Conservation (phyloP, 2,329 filamentous ascomycete genomes). For the Colletotrichum sp. region DNA sequence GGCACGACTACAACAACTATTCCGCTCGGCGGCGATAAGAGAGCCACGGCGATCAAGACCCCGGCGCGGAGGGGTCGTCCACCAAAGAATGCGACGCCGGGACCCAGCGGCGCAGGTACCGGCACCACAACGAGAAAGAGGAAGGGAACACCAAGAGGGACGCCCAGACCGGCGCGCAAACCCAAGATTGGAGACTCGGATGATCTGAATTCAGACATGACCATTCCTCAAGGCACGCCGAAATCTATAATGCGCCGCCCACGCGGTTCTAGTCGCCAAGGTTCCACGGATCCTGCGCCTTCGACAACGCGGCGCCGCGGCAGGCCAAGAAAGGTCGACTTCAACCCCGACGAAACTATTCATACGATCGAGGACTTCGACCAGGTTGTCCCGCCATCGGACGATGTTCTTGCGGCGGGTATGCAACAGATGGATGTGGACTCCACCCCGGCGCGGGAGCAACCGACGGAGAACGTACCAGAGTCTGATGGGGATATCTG, state of each 20-base stretch:
- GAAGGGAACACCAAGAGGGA: conserved; percentile 48
- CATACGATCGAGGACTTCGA: conserved; percentile 26
- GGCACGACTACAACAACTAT: conserved; percentile 54
- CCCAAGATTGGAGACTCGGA: conserved; percentile 31
- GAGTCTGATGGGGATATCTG: conserved; percentile 50
- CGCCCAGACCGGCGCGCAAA: conserved; percentile 35
- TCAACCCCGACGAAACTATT: conserved; percentile 15
- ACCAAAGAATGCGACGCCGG: conserved; percentile 57
- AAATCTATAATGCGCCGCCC: conserved; percentile 32
- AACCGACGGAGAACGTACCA: not conserved
- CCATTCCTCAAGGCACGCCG: conserved; percentile 33
- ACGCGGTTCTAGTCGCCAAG: not conserved
- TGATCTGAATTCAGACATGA: conserved; percentile 29
- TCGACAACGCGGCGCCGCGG: conserved; percentile 4
- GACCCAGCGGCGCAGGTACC: conserved; percentile 33
- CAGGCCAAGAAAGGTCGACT: conserved; percentile 12
- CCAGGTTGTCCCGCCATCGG: not conserved
- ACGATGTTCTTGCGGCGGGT: conserved; percentile 20
- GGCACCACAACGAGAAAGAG: conserved; percentile 46
- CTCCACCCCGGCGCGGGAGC: conserved; percentile 25
- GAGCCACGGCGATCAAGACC: conserved; percentile 35
- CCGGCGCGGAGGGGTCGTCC: conserved; percentile 51
- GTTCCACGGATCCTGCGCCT: conserved; percentile 3
- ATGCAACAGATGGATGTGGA: conserved; percentile 35
- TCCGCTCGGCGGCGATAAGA: conserved; percentile 53